Conservation (phyloP, 78 protist genomes). For the Chrysochromulina parva region DNA sequence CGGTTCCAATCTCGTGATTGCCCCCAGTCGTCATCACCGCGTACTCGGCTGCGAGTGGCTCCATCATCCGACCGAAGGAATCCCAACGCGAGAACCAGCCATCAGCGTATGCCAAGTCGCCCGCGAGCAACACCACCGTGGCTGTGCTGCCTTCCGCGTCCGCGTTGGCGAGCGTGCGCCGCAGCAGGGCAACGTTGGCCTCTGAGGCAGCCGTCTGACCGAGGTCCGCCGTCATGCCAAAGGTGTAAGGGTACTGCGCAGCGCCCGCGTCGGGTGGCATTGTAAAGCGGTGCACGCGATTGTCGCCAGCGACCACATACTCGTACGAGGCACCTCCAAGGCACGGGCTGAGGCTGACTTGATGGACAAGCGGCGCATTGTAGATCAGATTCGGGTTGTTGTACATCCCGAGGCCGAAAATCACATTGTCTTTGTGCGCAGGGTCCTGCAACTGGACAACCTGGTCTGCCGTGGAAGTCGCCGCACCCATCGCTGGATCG, state of each 20-base stretch:
- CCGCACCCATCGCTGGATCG: not conserved
- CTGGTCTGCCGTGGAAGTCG: not conserved
- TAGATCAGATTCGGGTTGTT: constrained; percentile 3
- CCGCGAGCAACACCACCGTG: not conserved
- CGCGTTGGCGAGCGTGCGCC: not conserved
- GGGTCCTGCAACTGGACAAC: not conserved
- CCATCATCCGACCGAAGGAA: not conserved
- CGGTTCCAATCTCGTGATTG: not conserved
- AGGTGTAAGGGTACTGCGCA: not conserved
- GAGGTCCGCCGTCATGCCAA: constrained; percentile 17
- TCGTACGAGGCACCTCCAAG: not conserved
- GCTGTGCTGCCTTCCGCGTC: not conserved
- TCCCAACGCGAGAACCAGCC: constrained; percentile 14
- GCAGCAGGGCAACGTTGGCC: constrained; percentile 11
- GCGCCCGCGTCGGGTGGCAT: not conserved
- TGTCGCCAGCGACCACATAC: not conserved
- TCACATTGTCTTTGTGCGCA: not conserved
- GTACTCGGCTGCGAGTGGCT: not conserved
- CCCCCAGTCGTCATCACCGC: not conserved
- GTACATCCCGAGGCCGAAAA: not conserved
- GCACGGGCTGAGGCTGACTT: not conserved
- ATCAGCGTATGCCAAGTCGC: constrained; percentile 35
- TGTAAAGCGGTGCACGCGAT: not conserved
- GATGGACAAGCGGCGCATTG: not conserved
- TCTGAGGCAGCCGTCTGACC: not conserved